phyloP scores from a whole-genome alignment of 805 yeast species.

The Wickerhamiella shivajii region DNA sequence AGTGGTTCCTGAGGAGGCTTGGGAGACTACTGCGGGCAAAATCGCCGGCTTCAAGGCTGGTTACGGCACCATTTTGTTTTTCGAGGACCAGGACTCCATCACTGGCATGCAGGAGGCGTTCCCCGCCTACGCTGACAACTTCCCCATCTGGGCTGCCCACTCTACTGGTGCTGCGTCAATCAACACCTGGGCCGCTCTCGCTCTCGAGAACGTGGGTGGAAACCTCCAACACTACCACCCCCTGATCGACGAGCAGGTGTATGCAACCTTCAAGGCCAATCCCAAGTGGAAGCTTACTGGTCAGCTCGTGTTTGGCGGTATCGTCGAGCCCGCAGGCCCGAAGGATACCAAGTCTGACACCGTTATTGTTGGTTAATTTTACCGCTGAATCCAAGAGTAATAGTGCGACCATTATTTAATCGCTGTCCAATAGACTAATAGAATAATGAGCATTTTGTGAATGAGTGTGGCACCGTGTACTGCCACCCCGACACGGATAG shows the following conservation, averaged over 20 bases:
- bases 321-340: constrained; percentile 7
- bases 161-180: constrained; percentile 35
- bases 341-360: constrained; percentile 26
- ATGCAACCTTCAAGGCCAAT: constrained; percentile 30
- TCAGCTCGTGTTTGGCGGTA: constrained; percentile 38
- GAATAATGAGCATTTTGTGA: no score
- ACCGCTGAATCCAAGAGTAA: no score
- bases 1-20: constrained; percentile 25
- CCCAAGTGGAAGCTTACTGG: constrained; percentile 32
- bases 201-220: constrained; percentile 33
- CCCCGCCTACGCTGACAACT: constrained; percentile 30
- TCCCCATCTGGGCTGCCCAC: constrained; percentile 37
- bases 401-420: no score
- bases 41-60: constrained; percentile 32
- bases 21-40: constrained; percentile 30
- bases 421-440: no score
- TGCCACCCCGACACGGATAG: no score
- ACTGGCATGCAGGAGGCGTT: constrained; percentile 30
- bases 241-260: constrained; percentile 26
- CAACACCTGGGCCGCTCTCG: constrained; percentile 35
- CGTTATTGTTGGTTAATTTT: no score
- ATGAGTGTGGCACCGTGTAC: no score
- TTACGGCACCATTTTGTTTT: constrained; percentile 35
- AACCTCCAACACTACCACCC: constrained; percentile 41
- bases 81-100: constrained; percentile 31